phyloP scores from a whole-genome alignment of 2,329 filamentous ascomycete species.

The Emericellopsis cladophorae region DNA sequence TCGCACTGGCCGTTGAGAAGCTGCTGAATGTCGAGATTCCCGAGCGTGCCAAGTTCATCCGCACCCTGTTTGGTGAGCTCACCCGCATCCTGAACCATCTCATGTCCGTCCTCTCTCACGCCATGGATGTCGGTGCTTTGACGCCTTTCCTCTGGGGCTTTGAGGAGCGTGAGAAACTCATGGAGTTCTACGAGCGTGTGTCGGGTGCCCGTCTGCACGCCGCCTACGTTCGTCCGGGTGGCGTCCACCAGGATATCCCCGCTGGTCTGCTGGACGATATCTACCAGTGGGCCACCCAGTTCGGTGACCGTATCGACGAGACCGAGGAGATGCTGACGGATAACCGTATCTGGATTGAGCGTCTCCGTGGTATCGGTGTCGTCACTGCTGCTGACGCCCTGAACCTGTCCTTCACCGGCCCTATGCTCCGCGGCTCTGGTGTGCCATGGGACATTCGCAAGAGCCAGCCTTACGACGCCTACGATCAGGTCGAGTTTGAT shows the following conservation, averaged over 20 bases:
- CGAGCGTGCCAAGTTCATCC: conserved; percentile 90
- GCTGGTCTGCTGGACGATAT: conserved; percentile 94
- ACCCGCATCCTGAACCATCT: conserved; percentile 92
- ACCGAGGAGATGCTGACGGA: conserved; percentile 98
- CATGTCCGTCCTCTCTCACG: conserved; percentile 94
- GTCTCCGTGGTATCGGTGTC: conserved; percentile 83
- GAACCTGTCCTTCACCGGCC: conserved; percentile 91
- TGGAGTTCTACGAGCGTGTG: conserved; percentile 99
- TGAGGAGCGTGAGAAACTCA: conserved; percentile 98
- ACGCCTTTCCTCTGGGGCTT: conserved; percentile 99
- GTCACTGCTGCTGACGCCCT: conserved; percentile 87
- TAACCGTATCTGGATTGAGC: conserved; percentile 97
- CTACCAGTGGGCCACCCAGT: conserved; percentile 99
- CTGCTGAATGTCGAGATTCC: conserved; percentile 94
- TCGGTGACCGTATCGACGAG: conserved; percentile 95
- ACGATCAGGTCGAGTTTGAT: conserved; percentile 96
- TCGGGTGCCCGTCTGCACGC: conserved; percentile 95
- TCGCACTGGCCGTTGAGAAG: conserved; percentile 92
- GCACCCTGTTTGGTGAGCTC: conserved; percentile 90
- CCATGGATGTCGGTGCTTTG: conserved; percentile 96
- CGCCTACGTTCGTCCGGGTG: conserved; percentile 91
- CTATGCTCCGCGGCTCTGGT: conserved; percentile 95
- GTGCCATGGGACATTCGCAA: conserved; percentile 95
- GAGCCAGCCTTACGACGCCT: conserved; percentile 93
- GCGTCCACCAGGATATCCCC: conserved; percentile 91